Percentiles rank a stretch among this genome's conserved stretches.
These are phyloP conservation scores for Penicillium oxalicum DNA, from an alignment of 2,329 filamentous ascomycete genomes.

Conservation along the genomic window DNA sequence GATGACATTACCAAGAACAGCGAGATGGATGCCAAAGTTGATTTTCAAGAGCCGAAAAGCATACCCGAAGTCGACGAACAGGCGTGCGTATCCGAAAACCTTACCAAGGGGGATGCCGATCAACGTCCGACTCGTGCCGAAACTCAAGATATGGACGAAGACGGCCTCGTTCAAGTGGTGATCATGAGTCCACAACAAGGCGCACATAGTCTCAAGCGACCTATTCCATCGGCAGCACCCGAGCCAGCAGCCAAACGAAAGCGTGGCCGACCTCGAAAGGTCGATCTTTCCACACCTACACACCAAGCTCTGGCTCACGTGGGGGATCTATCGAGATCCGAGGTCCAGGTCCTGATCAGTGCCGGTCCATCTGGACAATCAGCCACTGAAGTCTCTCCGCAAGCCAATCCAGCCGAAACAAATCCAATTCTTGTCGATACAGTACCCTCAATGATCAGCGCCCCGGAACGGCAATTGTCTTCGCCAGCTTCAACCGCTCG, in stretches of 20 bases:
- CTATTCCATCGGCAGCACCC: constrained; percentile 6
- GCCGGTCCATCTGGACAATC: neutral
- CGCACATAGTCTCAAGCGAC: constrained; percentile 9
- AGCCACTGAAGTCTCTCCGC: neutral
- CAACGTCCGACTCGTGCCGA: neutral
- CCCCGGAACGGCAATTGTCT: neutral
- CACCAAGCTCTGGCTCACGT: neutral
- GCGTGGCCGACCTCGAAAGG: constrained; percentile 9
- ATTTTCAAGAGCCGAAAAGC: neutral
- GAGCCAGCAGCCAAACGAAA: constrained; percentile 17
- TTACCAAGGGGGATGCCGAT: neutral
- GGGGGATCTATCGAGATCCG: neutral
- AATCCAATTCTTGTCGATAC: neutral
- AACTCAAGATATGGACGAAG: neutral
- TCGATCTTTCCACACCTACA: neutral
- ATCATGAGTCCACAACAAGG: constrained; percentile 8
- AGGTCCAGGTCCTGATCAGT: neutral
- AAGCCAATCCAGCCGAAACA: neutral
- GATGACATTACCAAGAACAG: neutral
- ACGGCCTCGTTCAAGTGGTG: constrained; percentile 8
- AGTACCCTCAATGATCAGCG: neutral
- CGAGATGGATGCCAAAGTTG: neutral
- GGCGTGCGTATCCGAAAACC: too few relatives aligned
- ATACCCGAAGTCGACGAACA: too few relatives aligned
- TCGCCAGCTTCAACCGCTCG: too few relatives aligned